Base-by-base conservation (phyloP, 305 asterid genomes). In the Fraxinus dipetala region DNA sequence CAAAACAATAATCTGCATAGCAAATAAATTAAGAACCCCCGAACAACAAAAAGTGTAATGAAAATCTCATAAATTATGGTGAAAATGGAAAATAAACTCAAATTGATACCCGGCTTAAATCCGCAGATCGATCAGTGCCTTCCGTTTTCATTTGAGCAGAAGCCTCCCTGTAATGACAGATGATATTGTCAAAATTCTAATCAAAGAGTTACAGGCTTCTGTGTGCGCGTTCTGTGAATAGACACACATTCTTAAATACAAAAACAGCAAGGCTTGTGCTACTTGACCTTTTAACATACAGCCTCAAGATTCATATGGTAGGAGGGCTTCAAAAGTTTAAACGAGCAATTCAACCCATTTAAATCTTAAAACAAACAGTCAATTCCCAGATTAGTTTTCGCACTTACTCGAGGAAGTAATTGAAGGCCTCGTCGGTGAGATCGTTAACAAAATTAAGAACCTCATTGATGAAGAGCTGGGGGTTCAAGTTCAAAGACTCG, bases 391-490 rank as follows among this genome's bases (percentile, higher is more conserved):
- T 63, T 63, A 10, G 72, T 24, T 30, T 63, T 24, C 35, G 56
- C 20, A 56, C 67, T 81, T 87, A 93, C 99, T 88, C 83, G 85
- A 80, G 88, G 90, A 90, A 92, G 90, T 80, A 89, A 81, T 83
- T 16, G 88, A 91, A 91, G 72, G 94, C 93, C 43, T 88, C 91
- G 22, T 91, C 90, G 48, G 91, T 80, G 35, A 86, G 79, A 85
- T 87, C 93, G 61, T 93, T 95, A 20, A 91, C 93, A 78, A 72
- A 59, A 78, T 95, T 91, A 83, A 90, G 91, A 73, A 86, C 91
- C 72, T 94, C 97, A 5, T 93, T 92, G 89, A 89, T 83, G 92
- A 93, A 90, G 83, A 90, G 91, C 84, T 87, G 89, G 38, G 97
- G 95, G 75, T 82, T 90, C n/a, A 93, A 89, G 83, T 91, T 92